Evolutionary conservation across 257 asterid species (phyloP).

Genomic region (Plectranthus barbatus): DNA sequence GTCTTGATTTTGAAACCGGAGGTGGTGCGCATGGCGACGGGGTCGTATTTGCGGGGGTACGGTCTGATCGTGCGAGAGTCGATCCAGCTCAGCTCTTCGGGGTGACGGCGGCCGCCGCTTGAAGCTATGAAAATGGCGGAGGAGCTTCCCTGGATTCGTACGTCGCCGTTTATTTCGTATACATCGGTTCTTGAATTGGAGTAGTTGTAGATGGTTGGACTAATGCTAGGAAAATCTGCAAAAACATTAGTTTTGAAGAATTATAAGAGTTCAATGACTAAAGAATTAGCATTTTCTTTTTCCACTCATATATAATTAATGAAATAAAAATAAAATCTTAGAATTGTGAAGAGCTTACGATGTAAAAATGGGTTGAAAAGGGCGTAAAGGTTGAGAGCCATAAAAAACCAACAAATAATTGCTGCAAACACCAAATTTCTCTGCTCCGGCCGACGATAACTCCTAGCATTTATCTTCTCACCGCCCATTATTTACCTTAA

Average conservation of each 20-base stretch:
- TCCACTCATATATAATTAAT: no score
- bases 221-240: not conserved
- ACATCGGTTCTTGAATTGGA: slow-evolving; percentile 32
- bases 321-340: not conserved
- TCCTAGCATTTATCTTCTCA: slow-evolving; percentile 26
- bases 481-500: slow-evolving; percentile 7
- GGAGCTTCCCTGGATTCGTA: slow-evolving; percentile 38
- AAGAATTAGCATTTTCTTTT: not conserved
- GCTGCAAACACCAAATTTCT: slow-evolving; percentile 31
- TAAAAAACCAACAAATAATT: slow-evolving; percentile 25
- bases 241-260: not conserved
- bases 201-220: slow-evolving; percentile 13
- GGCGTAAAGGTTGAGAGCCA: slow-evolving; percentile 29
- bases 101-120: not conserved
- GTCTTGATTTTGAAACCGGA: not conserved
- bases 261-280: no score
- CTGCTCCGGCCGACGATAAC: slow-evolving; percentile 29
- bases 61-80: slow-evolving; percentile 24
- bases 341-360: not conserved
- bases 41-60: slow-evolving; percentile 41
- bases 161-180: slow-evolving; percentile 49
- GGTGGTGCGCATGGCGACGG: not conserved
- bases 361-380: slow-evolving; percentile 3
- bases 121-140: slow-evolving; percentile 42
- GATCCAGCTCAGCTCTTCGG: no score